These are phyloP conservation scores for Hypoxylon perforatum DNA, from an alignment of 495 filamentous ascomycete species.

Conservation along the genomic window DNA sequence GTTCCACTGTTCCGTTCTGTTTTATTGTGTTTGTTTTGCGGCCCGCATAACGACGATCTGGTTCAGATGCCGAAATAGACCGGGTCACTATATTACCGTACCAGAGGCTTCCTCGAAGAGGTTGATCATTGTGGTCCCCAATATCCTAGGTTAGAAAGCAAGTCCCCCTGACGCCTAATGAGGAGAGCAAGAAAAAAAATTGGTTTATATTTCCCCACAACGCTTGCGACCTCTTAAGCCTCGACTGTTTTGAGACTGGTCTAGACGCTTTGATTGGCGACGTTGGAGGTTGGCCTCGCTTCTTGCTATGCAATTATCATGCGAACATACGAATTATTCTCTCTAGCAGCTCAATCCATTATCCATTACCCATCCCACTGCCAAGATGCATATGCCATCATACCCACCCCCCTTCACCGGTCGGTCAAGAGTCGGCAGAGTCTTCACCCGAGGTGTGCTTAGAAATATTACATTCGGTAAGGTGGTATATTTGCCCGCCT, in stretches of 20 bases:
- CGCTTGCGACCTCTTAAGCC: slow-evolving; percentile 32
- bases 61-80: slow-evolving; percentile 32
- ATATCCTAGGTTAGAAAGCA: slow-evolving; percentile 15
- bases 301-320: slow-evolving; percentile 20
- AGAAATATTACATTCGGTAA: slow-evolving; percentile 18
- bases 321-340: slow-evolving; percentile 9
- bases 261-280: slow-evolving; percentile 35
- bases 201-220: slow-evolving; percentile 27
- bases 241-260: slow-evolving; percentile 36
- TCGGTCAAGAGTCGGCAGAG: slow-evolving; percentile 6
- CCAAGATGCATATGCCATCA: neutral
- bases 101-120: slow-evolving; percentile 26
- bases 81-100: slow-evolving; percentile 35
- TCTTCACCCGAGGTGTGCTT: slow-evolving; percentile 27
- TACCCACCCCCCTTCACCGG: slow-evolving; percentile 12
- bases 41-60: slow-evolving; percentile 7
- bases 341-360: neutral
- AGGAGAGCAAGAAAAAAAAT: slow-evolving; percentile 16
- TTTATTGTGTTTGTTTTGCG: slow-evolving; percentile 10
- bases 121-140: slow-evolving; percentile 31
- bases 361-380: neutral
- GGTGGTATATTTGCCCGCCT: slow-evolving; percentile 7
- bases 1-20: no score
- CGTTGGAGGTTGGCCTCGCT: slow-evolving; percentile 10
- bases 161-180: slow-evolving; percentile 32